Conservation (phyloP, 2,329 filamentous ascomycete species). For the Eurotiales sp. region DNA sequence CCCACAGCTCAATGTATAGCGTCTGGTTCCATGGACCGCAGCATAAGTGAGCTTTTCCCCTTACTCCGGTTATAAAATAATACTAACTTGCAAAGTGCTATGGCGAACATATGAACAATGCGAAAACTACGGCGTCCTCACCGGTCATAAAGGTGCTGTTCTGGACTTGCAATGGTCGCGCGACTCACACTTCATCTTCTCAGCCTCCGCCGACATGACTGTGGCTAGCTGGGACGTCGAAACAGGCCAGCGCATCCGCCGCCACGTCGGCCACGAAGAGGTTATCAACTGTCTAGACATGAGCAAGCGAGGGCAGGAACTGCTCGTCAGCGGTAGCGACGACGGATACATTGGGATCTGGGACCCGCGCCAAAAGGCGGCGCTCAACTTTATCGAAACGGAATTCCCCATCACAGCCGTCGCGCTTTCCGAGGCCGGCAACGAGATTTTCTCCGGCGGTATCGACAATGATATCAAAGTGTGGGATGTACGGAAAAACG, state of each 20-base stretch:
- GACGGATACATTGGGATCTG: conserved; percentile 93
- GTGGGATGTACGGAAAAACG: conserved; percentile 93
- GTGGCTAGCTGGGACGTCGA: conserved; percentile 94
- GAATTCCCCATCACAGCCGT: conserved; percentile 90
- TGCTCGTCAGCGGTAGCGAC: conserved; percentile 86
- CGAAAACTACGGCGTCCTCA: conserved; percentile 88
- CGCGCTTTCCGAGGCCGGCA: conserved; percentile 87
- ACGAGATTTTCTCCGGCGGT: conserved; percentile 89
- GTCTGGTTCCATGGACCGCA: conserved; percentile 91
- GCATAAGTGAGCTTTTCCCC: conserved; percentile 63
- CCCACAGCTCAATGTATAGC: conserved; percentile 83
- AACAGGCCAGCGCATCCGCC: conserved; percentile 84
- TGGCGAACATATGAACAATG: conserved; percentile 92
- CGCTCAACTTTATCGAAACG: conserved; percentile 81
- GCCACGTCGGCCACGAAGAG: conserved; percentile 90
- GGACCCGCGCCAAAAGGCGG: conserved; percentile 89
- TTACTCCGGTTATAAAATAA: background rate
- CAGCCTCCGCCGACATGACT: conserved; percentile 88
- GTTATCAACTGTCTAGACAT: conserved; percentile 91
- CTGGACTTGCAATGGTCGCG: conserved; percentile 95
- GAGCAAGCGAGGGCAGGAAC: conserved; percentile 82
- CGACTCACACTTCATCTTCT: conserved; percentile 85
- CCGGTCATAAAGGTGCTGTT: conserved; percentile 84
- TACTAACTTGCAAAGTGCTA: conserved; percentile 58
- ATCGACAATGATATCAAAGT: conserved; percentile 98